Base-by-base conservation (phyloP, 2,329 filamentous ascomycete genomes). In the Ophiosphaerella herpotricha region DNA sequence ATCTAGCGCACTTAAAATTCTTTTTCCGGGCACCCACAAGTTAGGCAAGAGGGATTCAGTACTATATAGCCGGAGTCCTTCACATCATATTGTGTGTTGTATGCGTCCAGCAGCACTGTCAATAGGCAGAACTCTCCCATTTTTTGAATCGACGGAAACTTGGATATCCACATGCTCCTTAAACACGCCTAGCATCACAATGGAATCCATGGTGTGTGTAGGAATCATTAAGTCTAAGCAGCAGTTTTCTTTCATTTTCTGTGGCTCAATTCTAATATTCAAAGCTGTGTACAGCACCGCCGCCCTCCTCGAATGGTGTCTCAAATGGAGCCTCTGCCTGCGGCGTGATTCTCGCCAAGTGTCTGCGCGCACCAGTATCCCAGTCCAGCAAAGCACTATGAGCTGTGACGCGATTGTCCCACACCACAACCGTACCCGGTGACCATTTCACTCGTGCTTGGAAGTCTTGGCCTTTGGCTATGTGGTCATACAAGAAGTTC, bases 321-420 rank as follows among this genome's bases (percentile, higher is more conserved):
- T 94, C 87, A 58, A 78, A 89, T 0, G 90, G 90, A 52, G 77
- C 74, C 78, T 95, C 90, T 1, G 89, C 90, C 75, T 93, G 89
- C 0, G 90, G 90, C 4, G 90, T 93, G 65, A 95, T 87, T 37
- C 91, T 82, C 5, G 90, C 90, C 54, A 95, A 74, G 75, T 95
- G 90, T 43, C 91, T 81, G 50, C 91, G 79, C 72, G 90, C 85
- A 3, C 90, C 90, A 68, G 84, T 84, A 60, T 88, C 84, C 90
- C 90, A 96, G 70, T 95, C 90, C 3, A 93, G 78, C 34, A 93
- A 76, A 2, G 90, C 90, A 6, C 88, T 88, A 72, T 96, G 90
- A 60, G 85, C 82, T 8, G 88, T 91, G 0, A 92, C 84, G 29
- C 90, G 80, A 76, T 93, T 94, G 71, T 94, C 90, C 90, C 90